These are phyloP conservation scores for Podospora bellae-mahoneyi DNA, from an alignment of 495 filamentous ascomycete genomes.

Conservation along the genomic window DNA sequence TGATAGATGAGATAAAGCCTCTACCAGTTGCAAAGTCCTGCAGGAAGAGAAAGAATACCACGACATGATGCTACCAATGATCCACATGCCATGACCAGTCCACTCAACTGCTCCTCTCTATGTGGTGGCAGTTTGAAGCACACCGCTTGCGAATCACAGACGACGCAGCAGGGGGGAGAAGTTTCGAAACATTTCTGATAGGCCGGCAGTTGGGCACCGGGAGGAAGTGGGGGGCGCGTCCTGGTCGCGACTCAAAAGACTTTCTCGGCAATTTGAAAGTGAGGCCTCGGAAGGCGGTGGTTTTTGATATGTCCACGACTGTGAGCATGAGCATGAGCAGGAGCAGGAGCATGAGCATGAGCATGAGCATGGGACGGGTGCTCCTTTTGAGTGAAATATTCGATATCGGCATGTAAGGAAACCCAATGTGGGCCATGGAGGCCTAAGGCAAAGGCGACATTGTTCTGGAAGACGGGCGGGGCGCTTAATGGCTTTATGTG, in stretches of 20 bases:
- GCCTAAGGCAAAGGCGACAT: neutral
- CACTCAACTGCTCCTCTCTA: neutral
- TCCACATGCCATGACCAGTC: neutral
- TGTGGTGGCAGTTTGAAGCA: neutral
- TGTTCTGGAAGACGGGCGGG: conserved; percentile 11
- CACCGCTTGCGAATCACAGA: neutral
- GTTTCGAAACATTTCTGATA: neutral
- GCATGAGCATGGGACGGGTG: neutral
- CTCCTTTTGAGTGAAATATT: neutral
- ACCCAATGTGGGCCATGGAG: neutral
- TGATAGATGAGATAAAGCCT: neutral
- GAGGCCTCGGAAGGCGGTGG: neutral
- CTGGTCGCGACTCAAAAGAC: too few species aligned
- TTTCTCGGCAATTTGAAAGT: neutral
- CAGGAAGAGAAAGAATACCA: neutral
- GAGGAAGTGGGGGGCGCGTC: neutral
- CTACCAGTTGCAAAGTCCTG: neutral
- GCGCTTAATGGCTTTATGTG: conserved; percentile 26
- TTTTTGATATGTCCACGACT: neutral
- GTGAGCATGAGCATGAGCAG: neutral
- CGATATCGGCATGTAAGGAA: neutral
- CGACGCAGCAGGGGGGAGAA: neutral
- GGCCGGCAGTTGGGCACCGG: neutral
- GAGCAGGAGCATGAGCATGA: neutral
- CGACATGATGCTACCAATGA: neutral